Base-by-base conservation (phyloP, 345 rosid species). In the Aegle marmelos region DNA sequence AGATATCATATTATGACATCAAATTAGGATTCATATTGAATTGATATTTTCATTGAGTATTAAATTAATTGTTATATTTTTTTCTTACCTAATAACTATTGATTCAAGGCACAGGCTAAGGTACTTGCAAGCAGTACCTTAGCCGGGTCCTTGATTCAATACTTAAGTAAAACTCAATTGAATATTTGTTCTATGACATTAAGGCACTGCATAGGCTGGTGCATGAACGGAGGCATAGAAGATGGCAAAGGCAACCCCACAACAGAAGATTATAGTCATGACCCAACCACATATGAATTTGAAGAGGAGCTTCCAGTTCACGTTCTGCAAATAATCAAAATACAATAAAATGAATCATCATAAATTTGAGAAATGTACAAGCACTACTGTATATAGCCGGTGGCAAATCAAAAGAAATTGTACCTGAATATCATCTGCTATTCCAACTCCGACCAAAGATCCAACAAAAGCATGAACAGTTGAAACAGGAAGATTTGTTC, bases 251-350 rank as follows among this genome's bases (percentile, higher is more conserved):
- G 79, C 84, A 76, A 70, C 36, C 70, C 82, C 83, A 27, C 83
- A 76, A 60, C 75, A 79, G 72, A 81, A 79, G n/a, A 74, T 28
- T 28, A 79, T 30, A 16, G 86, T 85, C 74, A 81, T 53, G 14
- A 79, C 48, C 84, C 84, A 86, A 41, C 84, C 88, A 6, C 81
- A 31, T 0, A 81, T 2, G 62, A 83, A 66, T 62, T 72, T 83
- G n/a, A 72, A 1, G 1, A 81, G 64, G 16, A 79, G 84, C 62
- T 79, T 83, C 86, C 80, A 62, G 58, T 86, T 83, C 50, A 83
- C 83, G 30, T 76, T 83, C 83, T 82, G 81, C 70, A 69, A 63
- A 17, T 2, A 22, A 27, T 14, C 57, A 53, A 53, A 13, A 53
- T 5, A 17, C 22, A 6, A 7, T 59, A 27, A 6, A 30, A 50